These are phyloP conservation scores for Xylaria grammica DNA, from an alignment of 495 filamentous ascomycete genomes.

Conservation along the genomic window DNA sequence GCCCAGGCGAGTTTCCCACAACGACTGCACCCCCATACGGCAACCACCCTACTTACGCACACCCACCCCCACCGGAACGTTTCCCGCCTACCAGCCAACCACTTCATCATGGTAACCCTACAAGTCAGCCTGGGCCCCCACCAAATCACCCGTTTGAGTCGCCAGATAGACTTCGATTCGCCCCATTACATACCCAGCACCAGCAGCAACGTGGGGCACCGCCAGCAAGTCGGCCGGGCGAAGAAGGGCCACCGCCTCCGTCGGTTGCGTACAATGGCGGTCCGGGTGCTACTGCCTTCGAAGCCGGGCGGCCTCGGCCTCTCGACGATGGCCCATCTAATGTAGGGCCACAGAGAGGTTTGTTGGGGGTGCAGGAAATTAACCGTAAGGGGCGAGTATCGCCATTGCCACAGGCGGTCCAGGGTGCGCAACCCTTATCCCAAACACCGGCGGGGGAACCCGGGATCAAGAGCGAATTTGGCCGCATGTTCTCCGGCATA, in stretches of 20 bases:
- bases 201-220: slow-evolving; percentile 25
- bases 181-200: slow-evolving; percentile 45
- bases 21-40: slow-evolving; percentile 48
- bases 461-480: slow-evolving; percentile 88
- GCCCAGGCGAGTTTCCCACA: slow-evolving; percentile 51
- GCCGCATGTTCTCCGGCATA: slow-evolving; percentile 88
- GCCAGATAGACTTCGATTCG: slow-evolving; percentile 51
- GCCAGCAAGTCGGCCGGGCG: slow-evolving; percentile 36
- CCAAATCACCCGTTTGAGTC: slow-evolving; percentile 54
- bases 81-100: slow-evolving; percentile 51
- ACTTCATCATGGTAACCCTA: slow-evolving; percentile 46
- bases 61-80: slow-evolving; percentile 50
- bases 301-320: slow-evolving; percentile 47
- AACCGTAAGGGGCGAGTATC: slow-evolving; percentile 71
- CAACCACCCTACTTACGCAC: slow-evolving; percentile 52
- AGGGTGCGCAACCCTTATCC: slow-evolving; percentile 82
- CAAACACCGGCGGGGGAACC: slow-evolving; percentile 78
- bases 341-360: slow-evolving; percentile 48
- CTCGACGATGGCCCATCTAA: slow-evolving; percentile 64
- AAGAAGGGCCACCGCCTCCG: slow-evolving; percentile 47
- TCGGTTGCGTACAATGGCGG: slow-evolving; percentile 49
- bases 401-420: slow-evolving; percentile 88
- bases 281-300: slow-evolving; percentile 42
- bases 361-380: slow-evolving; percentile 67
- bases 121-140: slow-evolving; percentile 42